phyloP scores from a whole-genome alignment of 2,329 filamentous ascomycete species.

The Colletotrichum sp. region DNA sequence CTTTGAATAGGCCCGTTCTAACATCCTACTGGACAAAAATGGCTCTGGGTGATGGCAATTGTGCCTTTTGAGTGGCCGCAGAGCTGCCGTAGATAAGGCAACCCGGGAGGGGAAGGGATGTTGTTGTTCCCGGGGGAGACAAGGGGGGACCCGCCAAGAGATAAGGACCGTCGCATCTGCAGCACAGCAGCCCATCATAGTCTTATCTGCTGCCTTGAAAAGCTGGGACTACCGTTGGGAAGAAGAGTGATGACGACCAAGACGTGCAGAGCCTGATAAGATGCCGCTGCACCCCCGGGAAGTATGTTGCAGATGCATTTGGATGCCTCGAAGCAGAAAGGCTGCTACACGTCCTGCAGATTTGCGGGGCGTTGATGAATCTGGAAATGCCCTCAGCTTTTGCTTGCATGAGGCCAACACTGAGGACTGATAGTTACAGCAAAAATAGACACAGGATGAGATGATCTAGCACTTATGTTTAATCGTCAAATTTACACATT shows the following conservation, averaged over 20 bases:
- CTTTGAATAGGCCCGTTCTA: neutral
- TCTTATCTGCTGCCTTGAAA: neutral
- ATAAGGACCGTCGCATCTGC: constrained; percentile 10
- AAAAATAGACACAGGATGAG: neutral
- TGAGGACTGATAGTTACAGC: neutral
- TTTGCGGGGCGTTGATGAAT: neutral
- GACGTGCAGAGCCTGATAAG: neutral
- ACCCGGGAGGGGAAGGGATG: neutral
- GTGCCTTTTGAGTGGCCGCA: neutral
- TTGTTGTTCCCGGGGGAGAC: neutral
- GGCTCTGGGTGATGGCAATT: neutral
- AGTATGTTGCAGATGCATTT: neutral
- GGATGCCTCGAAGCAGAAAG: constrained; percentile 12
- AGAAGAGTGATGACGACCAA: neutral
- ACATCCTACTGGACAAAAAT: neutral
- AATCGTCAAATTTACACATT: neutral
- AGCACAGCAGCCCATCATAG: neutral
- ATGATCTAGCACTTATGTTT: neutral
- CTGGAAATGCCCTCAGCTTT: neutral
- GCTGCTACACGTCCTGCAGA: constrained; percentile 1
- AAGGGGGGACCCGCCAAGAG: constrained; percentile 14
- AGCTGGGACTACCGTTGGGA: neutral
- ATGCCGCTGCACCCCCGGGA: neutral
- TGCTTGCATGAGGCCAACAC: neutral
- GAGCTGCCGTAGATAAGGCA: constrained; percentile 1